Evolutionary conservation across 305 asterid genomes (phyloP).

Genomic region (Solanum chacoense): DNA sequence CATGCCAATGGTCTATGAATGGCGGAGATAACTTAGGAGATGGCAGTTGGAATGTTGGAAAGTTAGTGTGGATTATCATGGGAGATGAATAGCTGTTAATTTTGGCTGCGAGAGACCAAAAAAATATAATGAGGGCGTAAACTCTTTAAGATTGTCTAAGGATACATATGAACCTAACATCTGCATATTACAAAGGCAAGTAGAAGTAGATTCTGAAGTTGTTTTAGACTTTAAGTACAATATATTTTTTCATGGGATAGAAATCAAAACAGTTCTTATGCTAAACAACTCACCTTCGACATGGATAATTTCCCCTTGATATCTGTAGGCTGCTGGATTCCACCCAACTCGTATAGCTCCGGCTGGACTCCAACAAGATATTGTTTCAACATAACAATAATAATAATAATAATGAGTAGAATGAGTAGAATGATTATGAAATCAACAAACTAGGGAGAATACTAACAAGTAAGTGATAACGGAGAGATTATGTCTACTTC

Average conservation of each 20-base stretch:
- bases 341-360: conserved; percentile 85
- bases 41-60: not conserved
- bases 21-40: not conserved
- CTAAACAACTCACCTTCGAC: conserved; percentile 53
- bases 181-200: not conserved
- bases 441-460: not conserved
- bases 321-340: conserved; percentile 70
- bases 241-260: not conserved
- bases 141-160: not conserved
- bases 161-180: not conserved
- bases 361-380: conserved; percentile 88
- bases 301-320: conserved; percentile 47
- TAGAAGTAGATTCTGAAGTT: not conserved
- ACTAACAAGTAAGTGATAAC: not conserved
- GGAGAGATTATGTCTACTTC: not conserved
- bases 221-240: not conserved
- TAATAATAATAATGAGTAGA: not conserved
- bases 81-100: not conserved
- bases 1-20: not conserved
- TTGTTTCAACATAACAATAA: not conserved
- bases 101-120: not conserved
- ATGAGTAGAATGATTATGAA: not conserved
- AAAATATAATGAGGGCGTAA: not conserved
- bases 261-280: not conserved
- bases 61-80: not conserved